Evolutionary conservation across 1,284 basidiomycete species (phyloP), one percentile per base, ranked within the genome.

Genomic region (Microbotryomycetes sp.): DNA sequence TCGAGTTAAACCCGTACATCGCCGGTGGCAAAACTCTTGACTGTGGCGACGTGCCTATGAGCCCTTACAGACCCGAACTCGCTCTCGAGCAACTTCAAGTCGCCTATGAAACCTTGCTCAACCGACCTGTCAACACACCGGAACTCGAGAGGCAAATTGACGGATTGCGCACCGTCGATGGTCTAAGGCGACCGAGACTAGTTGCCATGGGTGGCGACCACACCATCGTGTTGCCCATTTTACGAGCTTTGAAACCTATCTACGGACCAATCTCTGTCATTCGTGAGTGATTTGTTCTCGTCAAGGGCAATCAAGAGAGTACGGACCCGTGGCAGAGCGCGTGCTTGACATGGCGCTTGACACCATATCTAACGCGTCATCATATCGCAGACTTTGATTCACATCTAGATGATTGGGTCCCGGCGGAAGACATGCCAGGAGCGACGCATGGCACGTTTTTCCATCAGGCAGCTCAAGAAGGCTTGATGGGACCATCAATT

Each of bases 1-100:
- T 87, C 59, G 76, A 80, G 58, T 81, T 86, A 55, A 86, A 87
- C 70, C 85, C 85, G 5, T 86, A 86, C 77, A 73, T 79, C 28
- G 83, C 23, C 30, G 69, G 72, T 61, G 73, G 70, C 64, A 58
- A 57, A 67, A 67, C 54, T 23, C n/a, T 48, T 46, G 12, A 62
- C 52, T 22, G 58, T 70, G 15, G 48, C 53, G 19, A 49, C 66
- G 53, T 26, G 65, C 76, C 77, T 1, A 70, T 76, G 2, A 75
- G 73, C 3, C 75, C 77, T 3, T 78, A 76, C 65, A 76, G 78
- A 57, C 70, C 72, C 5, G 67, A 73, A 0, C 65, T 74, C 7
- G 76, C 76, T 15, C 74, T 78, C 59, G 66, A 74, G 32, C 75
- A 77, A 65, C 75, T 79, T 65, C 70, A 75, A 54, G 68, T 71